A percentile compares a stretch with the other conserved stretches of the same genome.
Evolutionary conservation across 331 rosid genomes (phyloP).

Genomic region (Stylosanthes scabra): DNA sequence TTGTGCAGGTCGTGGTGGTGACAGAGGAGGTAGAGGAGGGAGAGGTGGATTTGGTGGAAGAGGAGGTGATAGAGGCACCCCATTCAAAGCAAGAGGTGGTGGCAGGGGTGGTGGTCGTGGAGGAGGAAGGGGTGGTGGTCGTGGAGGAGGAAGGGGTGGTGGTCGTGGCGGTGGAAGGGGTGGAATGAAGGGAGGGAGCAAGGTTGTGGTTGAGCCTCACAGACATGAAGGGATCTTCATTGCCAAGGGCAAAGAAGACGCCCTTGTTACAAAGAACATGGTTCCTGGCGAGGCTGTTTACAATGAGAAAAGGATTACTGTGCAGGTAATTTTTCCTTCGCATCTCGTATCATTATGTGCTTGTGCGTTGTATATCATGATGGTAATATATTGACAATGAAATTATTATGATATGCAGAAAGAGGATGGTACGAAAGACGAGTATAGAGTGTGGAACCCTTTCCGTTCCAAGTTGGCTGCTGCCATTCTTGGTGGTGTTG

Average conservation of each 20-base stretch:
- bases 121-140: constrained; percentile 46
- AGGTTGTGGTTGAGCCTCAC: constrained; percentile 77
- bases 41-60: constrained; percentile 39
- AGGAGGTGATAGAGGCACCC: constrained; percentile 24
- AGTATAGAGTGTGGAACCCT: constrained; percentile 92
- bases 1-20: constrained; percentile 44
- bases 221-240: constrained; percentile 82
- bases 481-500: constrained; percentile 93
- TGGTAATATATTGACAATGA: not conserved
- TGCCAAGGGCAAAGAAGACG: constrained; percentile 89
- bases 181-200: constrained; percentile 86
- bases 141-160: constrained; percentile 49
- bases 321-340: constrained; percentile 55
- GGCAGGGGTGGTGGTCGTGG: constrained; percentile 36
- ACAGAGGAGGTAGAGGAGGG: constrained; percentile 36
- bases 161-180: constrained; percentile 60
- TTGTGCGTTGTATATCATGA: not conserved
- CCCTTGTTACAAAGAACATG: constrained; percentile 83
- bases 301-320: constrained; percentile 81
- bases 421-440: constrained; percentile 79
- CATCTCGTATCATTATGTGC: not conserved
- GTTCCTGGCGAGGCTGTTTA: constrained; percentile 91
- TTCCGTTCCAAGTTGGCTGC: constrained; percentile 94
- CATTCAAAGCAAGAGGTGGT: constrained; percentile 20
- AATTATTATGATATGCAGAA: constrained; percentile 44